Evolutionary conservation across 2,329 filamentous ascomycete species (phyloP), one percentile per base, ranked within the genome.

Genomic region (Epichloe amarillans): DNA sequence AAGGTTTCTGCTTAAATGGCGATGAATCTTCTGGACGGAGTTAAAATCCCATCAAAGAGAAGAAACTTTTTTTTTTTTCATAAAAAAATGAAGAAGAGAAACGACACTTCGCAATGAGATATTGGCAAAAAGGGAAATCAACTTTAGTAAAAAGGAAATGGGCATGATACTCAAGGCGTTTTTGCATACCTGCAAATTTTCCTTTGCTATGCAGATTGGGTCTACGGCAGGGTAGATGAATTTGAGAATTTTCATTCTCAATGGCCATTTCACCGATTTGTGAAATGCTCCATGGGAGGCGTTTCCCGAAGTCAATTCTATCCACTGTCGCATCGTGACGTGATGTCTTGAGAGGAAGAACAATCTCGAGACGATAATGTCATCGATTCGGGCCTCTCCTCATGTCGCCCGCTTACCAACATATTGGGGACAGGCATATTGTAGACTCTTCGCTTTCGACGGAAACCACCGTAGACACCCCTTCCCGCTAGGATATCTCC

Each of bases 401-500:
- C 10, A 12, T 10, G 35, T 10, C 19, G n/a, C 8, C 12, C 6
- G n/a, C 7, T 11, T 10, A 23, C 12, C 35, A 14, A 46, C n/a
- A 14, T 19, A 11, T 6, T n/a, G 17, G 15, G 7, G 36, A 5
- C 12, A 7, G 6, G 3, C 17, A 26, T 17, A n/a, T 50, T 44
- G 58, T 63, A 63, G 56, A 52, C 21, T 35, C 30, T 23, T 47
- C 47, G 5, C 15, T 12, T 14, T 15, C 4, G 19, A 4, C 7
- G 46, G 21, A 5, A 40, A 40, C n/a, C 30, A 33, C 33, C 14
- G 33, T 45, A 43, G n/a, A 35, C 6, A 42, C 2, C n/a, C n/a
- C 37, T 49, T 54, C 66, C 72, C 86, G 87, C 87, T 82, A 84
- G 77, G 72, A 80, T 88, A 95, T 95, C 88, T 85, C 86, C 87